phyloP scores from a whole-genome alignment of 345 rosid species.

The Eutrema heterophyllum region DNA sequence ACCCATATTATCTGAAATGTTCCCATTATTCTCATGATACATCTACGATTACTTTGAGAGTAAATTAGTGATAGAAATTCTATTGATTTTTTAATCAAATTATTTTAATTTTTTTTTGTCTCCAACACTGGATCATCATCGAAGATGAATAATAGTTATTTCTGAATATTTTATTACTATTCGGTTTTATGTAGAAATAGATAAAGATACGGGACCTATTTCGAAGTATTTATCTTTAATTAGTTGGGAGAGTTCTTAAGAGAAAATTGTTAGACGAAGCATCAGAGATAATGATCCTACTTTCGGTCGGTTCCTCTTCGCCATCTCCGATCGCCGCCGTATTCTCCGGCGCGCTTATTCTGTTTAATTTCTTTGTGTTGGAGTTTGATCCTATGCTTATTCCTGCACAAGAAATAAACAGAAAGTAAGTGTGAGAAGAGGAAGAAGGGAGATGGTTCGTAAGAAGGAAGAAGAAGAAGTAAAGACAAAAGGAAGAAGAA shows the following conservation, averaged over 20 bases:
- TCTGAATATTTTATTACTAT: neutral
- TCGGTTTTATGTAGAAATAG: neutral
- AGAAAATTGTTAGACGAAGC: neutral
- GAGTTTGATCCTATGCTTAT: no score
- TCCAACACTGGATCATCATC: neutral
- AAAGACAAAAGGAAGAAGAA: no score
- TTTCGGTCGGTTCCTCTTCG: neutral
- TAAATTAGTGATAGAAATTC: no score
- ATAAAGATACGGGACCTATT: neutral
- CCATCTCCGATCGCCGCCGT: slow-evolving; percentile 20
- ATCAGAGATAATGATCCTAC: slow-evolving; percentile 16
- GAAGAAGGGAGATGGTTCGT: no score
- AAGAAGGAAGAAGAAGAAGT: no score
- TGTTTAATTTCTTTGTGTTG: slow-evolving; percentile 8
- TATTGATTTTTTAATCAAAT: no score
- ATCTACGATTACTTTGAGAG: neutral
- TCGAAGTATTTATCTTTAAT: neutral
- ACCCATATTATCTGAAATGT: neutral
- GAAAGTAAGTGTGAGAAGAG: no score
- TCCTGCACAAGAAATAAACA: no score
- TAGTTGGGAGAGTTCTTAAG: neutral
- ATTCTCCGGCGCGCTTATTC: slow-evolving; percentile 14
- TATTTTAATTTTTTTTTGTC: no score
- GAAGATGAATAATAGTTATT: neutral
- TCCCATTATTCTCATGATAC: neutral